phyloP scores from a whole-genome alignment of 169 alveolate genomes.

The Plasmodium vivax region DNA sequence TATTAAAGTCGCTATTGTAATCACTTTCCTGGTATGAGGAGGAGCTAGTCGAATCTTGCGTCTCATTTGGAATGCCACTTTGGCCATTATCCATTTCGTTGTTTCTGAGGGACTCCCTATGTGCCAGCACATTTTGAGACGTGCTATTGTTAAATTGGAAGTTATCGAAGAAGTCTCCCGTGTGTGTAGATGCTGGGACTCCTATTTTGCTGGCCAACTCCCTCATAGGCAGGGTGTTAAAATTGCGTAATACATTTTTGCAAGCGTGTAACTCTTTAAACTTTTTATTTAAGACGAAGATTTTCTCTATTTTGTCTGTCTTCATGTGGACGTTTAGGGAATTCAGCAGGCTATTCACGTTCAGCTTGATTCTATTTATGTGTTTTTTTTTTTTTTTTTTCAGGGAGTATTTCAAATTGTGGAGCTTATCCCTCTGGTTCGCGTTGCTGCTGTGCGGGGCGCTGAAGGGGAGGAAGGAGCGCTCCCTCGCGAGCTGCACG shows the following conservation, averaged over 20 bases:
- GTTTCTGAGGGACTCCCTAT: constrained; percentile 19
- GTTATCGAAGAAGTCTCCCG: constrained; percentile 5
- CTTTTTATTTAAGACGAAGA: constrained; percentile 56
- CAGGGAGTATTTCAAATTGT: constrained; percentile 18
- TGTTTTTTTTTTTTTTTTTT: constrained; percentile 50
- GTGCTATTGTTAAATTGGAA: constrained; percentile 5
- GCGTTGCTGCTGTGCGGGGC: not conserved
- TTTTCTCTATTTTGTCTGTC: constrained; percentile 42
- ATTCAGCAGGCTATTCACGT: constrained; percentile 30
- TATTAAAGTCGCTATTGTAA: not conserved
- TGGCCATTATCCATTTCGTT: not conserved
- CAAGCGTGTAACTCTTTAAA: constrained; percentile 22
- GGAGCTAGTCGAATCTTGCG: constrained; percentile 1
- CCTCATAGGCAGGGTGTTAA: constrained; percentile 31
- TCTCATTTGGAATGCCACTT: not conserved
- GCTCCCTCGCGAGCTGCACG: not conserved
- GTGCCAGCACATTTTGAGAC: not conserved
- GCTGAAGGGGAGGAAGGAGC: not conserved
- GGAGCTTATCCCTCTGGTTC: not conserved
- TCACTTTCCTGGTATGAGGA: constrained; percentile 11
- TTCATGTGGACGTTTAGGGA: constrained; percentile 43
- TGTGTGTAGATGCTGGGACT: not conserved
- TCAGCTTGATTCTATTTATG: constrained; percentile 30
- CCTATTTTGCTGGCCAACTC: constrained; percentile 43
- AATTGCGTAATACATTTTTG: constrained; percentile 18